A percentile compares a stretch with the other conserved stretches of the same genome.
These are phyloP conservation scores for Leptographium radiaticola DNA, from an alignment of 2,329 filamentous ascomycete genomes.

Conservation along the genomic window DNA sequence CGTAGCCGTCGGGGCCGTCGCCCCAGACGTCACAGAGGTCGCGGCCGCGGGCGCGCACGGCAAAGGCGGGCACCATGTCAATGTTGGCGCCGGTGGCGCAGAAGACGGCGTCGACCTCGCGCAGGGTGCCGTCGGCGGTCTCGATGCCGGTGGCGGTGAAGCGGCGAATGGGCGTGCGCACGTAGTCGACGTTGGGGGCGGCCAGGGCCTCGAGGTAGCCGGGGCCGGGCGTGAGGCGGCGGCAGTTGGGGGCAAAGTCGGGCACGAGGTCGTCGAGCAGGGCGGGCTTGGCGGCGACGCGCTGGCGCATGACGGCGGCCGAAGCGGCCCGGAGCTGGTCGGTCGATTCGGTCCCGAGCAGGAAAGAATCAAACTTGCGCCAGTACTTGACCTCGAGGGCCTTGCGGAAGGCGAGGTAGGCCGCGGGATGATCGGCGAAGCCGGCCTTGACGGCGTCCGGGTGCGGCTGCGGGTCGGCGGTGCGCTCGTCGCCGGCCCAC, in stretches of 20 bases:
- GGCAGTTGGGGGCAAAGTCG: constrained; percentile 50
- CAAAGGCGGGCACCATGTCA: constrained; percentile 45
- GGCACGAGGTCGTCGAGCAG: constrained; percentile 44
- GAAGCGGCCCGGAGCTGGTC: constrained; percentile 32
- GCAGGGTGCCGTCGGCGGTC: constrained; percentile 40
- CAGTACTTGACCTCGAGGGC: constrained; percentile 48
- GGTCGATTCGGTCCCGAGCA: constrained; percentile 23
- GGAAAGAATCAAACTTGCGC: constrained; percentile 38
- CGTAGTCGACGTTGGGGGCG: constrained; percentile 48
- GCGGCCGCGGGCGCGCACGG: constrained; percentile 40
- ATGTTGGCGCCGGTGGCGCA: constrained; percentile 56
- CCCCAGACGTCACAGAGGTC: constrained; percentile 45
- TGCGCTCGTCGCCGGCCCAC: constrained; percentile 42
- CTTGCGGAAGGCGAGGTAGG: constrained; percentile 48
- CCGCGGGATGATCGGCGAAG: constrained; percentile 43
- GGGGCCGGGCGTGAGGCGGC: constrained; percentile 51
- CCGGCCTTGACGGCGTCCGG: constrained; percentile 37
- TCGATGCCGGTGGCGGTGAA: constrained; percentile 49
- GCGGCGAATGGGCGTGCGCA: constrained; percentile 39
- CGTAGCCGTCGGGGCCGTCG: constrained; percentile 19
- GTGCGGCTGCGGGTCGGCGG: constrained; percentile 42
- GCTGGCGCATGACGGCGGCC: constrained; percentile 37
- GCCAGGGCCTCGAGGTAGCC: constrained; percentile 54
- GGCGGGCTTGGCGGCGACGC: constrained; percentile 40
- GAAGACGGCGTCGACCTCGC: constrained; percentile 51